phyloP scores from a whole-genome alignment of 441 rosid species.

The Gossypium gossypioides region DNA sequence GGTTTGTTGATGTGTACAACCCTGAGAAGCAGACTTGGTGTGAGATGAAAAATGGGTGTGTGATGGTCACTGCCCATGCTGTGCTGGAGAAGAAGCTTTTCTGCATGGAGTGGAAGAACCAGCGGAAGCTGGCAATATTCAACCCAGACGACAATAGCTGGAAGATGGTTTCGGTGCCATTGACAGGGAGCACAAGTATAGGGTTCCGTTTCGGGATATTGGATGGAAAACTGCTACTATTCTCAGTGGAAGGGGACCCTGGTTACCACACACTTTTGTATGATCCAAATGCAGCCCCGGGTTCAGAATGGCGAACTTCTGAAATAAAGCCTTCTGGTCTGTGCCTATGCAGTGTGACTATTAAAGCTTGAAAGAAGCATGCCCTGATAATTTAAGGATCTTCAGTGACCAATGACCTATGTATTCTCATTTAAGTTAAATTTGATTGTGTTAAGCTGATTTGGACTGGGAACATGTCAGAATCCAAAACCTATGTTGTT shows the following conservation, averaged over 20 bases:
- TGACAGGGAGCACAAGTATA: slow-evolving; percentile 64
- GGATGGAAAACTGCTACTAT: slow-evolving; percentile 64
- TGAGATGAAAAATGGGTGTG: slow-evolving; percentile 76
- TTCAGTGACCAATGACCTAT: not conserved
- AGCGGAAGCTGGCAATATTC: slow-evolving; percentile 65
- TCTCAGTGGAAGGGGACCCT: slow-evolving; percentile 50
- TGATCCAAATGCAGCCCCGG: slow-evolving; percentile 64
- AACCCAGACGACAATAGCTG: slow-evolving; percentile 62
- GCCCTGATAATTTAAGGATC: not conserved
- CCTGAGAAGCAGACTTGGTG: slow-evolving; percentile 63
- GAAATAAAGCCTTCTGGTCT: slow-evolving; percentile 63
- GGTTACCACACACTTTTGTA: slow-evolving; percentile 55
- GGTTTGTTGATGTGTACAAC: slow-evolving; percentile 64
- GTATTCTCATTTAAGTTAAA: not conserved
- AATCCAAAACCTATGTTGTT: not conserved
- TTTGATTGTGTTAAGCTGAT: not conserved
- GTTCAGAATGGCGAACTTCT: slow-evolving; percentile 68
- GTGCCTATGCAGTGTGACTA: slow-evolving; percentile 76
- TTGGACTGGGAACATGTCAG: not conserved
- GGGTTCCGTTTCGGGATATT: slow-evolving; percentile 75
- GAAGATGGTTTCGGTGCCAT: slow-evolving; percentile 75
- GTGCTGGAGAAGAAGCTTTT: slow-evolving; percentile 67
- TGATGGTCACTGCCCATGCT: slow-evolving; percentile 94
- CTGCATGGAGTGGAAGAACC: slow-evolving; percentile 95
- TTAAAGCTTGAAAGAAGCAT: slow-evolving; percentile 45